Evolutionary conservation across 805 yeast species (phyloP).

Genomic region (Cyberlindnera nakhonratchasimensis): DNA sequence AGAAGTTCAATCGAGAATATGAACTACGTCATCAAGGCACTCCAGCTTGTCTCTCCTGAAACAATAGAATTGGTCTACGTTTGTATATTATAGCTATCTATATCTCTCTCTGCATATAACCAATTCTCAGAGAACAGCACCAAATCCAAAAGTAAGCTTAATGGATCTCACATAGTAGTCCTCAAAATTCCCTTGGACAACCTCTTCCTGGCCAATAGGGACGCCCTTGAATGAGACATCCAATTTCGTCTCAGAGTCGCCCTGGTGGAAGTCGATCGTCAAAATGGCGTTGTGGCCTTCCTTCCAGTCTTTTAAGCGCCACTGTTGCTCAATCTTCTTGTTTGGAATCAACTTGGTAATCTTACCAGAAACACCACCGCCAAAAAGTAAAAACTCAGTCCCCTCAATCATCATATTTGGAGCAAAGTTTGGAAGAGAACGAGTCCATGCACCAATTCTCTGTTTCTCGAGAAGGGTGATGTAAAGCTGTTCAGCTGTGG

Average conservation of each 20-base stretch:
- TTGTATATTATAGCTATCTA: background rate
- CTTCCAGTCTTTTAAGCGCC: conserved; percentile 93
- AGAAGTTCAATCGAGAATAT: background rate
- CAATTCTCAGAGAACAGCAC: conserved; percentile 63
- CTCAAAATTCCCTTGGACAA: conserved; percentile 79
- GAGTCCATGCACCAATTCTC: conserved; percentile 87
- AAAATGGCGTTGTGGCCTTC: conserved; percentile 74
- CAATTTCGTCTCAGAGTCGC: conserved; percentile 79
- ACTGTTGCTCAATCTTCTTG: conserved; percentile 61
- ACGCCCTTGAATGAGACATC: conserved; percentile 80
- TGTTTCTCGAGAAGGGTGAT: conserved; percentile 71
- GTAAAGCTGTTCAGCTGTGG: conserved; percentile 83
- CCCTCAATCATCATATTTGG: conserved; percentile 47
- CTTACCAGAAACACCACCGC: conserved; percentile 81
- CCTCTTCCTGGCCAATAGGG: conserved; percentile 93
- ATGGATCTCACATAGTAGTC: conserved; percentile 87
- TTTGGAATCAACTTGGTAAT: conserved; percentile 56
- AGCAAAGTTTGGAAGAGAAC: conserved; percentile 59
- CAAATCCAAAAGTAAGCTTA: conserved; percentile 91
- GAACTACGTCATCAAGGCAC: conserved; percentile 2
- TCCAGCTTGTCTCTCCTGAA: no score
- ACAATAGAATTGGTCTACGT: background rate
- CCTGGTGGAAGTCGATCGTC: conserved; percentile 65
- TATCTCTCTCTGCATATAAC: background rate
- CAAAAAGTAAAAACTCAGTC: conserved; percentile 67